A percentile compares a stretch with the other conserved stretches of the same genome.
phyloP scores from a whole-genome alignment of 2,329 filamentous ascomycete species.

The Apiospora saccharicola region DNA sequence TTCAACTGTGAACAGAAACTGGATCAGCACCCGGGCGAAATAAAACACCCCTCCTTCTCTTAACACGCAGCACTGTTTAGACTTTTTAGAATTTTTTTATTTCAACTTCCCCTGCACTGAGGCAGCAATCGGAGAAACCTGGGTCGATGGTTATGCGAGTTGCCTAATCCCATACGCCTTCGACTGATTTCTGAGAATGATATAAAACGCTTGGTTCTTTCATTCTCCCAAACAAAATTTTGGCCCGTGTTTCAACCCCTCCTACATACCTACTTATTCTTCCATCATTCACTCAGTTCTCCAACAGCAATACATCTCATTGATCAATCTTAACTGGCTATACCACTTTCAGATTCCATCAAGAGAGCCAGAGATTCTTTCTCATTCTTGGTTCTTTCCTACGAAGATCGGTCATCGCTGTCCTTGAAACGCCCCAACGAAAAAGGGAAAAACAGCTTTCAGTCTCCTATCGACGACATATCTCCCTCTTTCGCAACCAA shows the following conservation, averaged over 20 bases:
- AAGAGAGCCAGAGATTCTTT: neutral
- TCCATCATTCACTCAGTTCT: neutral
- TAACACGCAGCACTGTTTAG: neutral
- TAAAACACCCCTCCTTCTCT: neutral
- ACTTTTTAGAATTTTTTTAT: neutral
- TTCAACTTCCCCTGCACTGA: neutral
- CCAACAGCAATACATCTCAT: neutral
- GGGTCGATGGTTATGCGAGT: neutral
- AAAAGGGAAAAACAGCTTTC: neutral
- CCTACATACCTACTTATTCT: neutral
- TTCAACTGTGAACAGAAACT: neutral
- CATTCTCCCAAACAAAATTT: neutral
- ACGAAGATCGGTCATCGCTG: neutral
- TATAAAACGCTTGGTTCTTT: neutral
- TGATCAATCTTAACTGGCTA: neutral
- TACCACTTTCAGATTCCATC: neutral
- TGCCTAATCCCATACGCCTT: neutral
- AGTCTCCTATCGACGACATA: neutral
- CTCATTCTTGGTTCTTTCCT: neutral
- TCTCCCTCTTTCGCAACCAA: neutral
- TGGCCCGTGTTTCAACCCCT: neutral
- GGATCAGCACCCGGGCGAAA: neutral
- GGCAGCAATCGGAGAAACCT: neutral
- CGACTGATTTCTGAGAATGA: neutral
- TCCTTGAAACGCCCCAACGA: too few relatives aligned